Conservation (phyloP, 2,329 filamentous ascomycete species). For the Geosmithia morbida region DNA sequence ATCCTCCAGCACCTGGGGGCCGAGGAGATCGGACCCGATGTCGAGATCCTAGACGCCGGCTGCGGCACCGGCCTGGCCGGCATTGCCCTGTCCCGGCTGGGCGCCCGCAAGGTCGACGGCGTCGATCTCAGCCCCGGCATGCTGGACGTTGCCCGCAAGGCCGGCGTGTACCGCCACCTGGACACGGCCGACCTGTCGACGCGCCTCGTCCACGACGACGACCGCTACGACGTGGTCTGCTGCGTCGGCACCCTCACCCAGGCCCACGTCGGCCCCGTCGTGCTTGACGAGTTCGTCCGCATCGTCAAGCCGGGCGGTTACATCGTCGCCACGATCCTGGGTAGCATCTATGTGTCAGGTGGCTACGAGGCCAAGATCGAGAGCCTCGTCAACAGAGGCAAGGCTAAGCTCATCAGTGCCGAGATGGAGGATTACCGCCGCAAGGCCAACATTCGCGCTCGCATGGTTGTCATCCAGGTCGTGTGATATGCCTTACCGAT, state of each 20-base stretch:
- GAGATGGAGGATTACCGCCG: slow-evolving; percentile 17
- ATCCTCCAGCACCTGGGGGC: slow-evolving; percentile 15
- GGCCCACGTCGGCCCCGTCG: slow-evolving; percentile 36
- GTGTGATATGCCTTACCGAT: slow-evolving; percentile 3
- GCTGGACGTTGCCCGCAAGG: slow-evolving; percentile 34
- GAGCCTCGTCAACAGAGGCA: slow-evolving; percentile 13
- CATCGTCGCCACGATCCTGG: slow-evolving; percentile 34
- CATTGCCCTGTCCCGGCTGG: slow-evolving; percentile 24
- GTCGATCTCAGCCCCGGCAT: slow-evolving; percentile 37
- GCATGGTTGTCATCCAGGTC: slow-evolving; percentile 15
- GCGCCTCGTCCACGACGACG: slow-evolving; percentile 20
- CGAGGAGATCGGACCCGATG: slow-evolving; percentile 7
- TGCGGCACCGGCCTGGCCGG: slow-evolving; percentile 41
- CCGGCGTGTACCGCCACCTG: slow-evolving; percentile 29
- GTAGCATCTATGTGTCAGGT: slow-evolving; percentile 30
- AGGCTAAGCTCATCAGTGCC: slow-evolving; percentile 12
- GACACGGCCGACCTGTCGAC: slow-evolving; percentile 29
- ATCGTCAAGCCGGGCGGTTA: slow-evolving; percentile 29
- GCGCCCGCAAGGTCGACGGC: slow-evolving; percentile 32
- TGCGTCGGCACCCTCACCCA: slow-evolving; percentile 41
- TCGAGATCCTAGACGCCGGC: slow-evolving; percentile 35
- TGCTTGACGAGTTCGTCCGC: slow-evolving; percentile 33
- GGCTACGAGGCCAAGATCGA: slow-evolving; percentile 32
- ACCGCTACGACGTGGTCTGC: slow-evolving; percentile 31
- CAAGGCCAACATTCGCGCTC: slow-evolving; percentile 13